phyloP scores from a whole-genome alignment of 2,329 filamentous ascomycete genomes.

The Paraphaeosphaeria minitans region DNA sequence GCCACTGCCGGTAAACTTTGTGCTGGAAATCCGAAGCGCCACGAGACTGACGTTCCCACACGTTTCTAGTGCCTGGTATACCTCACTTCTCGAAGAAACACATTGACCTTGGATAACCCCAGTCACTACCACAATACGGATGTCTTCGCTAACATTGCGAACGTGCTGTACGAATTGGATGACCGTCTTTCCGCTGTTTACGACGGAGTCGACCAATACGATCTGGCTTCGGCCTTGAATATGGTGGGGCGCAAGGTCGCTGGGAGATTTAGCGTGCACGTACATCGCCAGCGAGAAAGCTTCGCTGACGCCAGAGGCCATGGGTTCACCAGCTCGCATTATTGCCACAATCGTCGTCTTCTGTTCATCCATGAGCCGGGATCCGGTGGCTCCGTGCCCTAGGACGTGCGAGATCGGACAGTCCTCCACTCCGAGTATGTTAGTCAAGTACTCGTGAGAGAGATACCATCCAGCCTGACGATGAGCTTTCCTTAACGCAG shows the following conservation, averaged over 20 bases:
- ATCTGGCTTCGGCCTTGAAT: constrained; percentile 38
- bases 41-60: constrained; percentile 46
- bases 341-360: constrained; percentile 61
- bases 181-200: constrained; percentile 61
- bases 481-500: constrained; percentile 57
- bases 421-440: constrained; percentile 57
- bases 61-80: not conserved
- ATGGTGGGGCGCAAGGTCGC: constrained; percentile 49
- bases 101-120: constrained; percentile 57
- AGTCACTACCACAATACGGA: constrained; percentile 61
- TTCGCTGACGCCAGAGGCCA: constrained; percentile 63
- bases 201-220: constrained; percentile 63
- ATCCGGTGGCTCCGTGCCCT: constrained; percentile 51
- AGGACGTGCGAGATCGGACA: constrained; percentile 60
- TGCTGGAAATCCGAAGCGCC: constrained; percentile 61
- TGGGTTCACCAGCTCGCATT: constrained; percentile 65
- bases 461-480: constrained; percentile 58
- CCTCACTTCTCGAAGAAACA: constrained; percentile 22
- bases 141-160: constrained; percentile 43
- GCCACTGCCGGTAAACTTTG: constrained; percentile 59
- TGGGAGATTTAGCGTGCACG: constrained; percentile 51
- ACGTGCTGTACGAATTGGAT: constrained; percentile 56
- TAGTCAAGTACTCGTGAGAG: constrained; percentile 54
- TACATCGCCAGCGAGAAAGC: constrained; percentile 60
- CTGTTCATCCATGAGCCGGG: constrained; percentile 55